Conservation (phyloP, 2,329 filamentous ascomycete genomes). For the Plenodomus biglobosus region DNA sequence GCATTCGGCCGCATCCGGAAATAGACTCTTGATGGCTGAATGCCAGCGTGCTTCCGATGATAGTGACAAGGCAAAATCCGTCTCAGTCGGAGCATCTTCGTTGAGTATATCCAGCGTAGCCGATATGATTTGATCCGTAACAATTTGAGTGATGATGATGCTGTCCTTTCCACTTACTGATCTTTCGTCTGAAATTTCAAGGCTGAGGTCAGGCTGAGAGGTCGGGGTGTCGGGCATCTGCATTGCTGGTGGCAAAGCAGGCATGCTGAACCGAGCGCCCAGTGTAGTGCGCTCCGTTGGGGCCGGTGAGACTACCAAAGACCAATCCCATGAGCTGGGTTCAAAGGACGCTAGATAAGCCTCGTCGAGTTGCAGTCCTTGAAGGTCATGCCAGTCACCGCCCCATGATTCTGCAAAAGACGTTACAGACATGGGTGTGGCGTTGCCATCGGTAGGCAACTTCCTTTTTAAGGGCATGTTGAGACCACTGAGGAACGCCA, state of each 20-base stretch:
- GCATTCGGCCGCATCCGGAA: constrained; percentile 39
- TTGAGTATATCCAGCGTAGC: constrained; percentile 47
- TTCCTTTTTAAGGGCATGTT: constrained; percentile 36
- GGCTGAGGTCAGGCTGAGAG: constrained; percentile 33
- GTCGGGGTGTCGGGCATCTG: constrained; percentile 39
- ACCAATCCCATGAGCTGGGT: constrained; percentile 42
- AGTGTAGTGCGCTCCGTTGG: constrained; percentile 23
- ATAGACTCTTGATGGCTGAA: constrained; percentile 28
- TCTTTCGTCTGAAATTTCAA: constrained; percentile 33
- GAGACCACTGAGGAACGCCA: constrained; percentile 19
- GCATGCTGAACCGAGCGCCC: constrained; percentile 30
- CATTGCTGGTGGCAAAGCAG: constrained; percentile 24
- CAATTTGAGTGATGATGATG: constrained; percentile 67
- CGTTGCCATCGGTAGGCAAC: constrained; percentile 39
- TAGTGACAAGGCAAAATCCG: not conserved
- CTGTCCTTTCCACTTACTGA: constrained; percentile 57
- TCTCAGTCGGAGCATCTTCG: constrained; percentile 11
- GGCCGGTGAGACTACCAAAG: constrained; percentile 33
- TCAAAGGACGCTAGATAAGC: constrained; percentile 32
- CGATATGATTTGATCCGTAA: constrained; percentile 69
- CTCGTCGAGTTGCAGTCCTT: constrained; percentile 35
- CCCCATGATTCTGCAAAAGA: constrained; percentile 41
- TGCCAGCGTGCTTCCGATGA: constrained; percentile 32
- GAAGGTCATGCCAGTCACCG: constrained; percentile 28
- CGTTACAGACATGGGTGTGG: constrained; percentile 39